A percentile compares a stretch with the other conserved stretches of the same genome.
Evolutionary conservation across 345 rosid genomes (phyloP).

Genomic region (Dipteronia sinensis): DNA sequence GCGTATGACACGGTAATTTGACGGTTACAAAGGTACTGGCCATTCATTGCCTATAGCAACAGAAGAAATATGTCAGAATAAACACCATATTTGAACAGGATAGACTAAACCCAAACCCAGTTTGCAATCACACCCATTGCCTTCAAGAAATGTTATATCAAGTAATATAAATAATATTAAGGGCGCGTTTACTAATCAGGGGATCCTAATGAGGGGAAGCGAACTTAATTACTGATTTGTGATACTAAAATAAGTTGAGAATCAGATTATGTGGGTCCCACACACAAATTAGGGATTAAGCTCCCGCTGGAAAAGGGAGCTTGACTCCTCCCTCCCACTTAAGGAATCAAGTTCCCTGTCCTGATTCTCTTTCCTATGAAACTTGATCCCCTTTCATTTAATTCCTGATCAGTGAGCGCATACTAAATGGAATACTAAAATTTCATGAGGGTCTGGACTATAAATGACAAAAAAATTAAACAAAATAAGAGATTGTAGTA

Average conservation of each 20-base stretch:
- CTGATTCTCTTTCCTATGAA: too few relatives aligned
- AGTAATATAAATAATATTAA: background rate
- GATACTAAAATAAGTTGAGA: too few relatives aligned
- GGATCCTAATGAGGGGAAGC: too few relatives aligned
- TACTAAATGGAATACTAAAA: background rate
- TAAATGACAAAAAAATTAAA: background rate
- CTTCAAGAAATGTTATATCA: background rate
- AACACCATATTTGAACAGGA: background rate
- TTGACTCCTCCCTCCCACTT: too few relatives aligned
- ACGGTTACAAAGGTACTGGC: constrained; percentile 93
- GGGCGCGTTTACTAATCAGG: background rate
- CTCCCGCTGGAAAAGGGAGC: too few relatives aligned
- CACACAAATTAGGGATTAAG: too few relatives aligned
- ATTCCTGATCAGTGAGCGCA: too few relatives aligned
- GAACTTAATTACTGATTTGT: too few relatives aligned
- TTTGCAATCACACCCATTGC: background rate
- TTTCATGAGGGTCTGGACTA: background rate
- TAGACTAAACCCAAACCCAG: background rate
- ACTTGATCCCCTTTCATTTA: too few relatives aligned
- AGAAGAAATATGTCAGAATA: constrained; percentile 18
- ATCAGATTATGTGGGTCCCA: too few relatives aligned
- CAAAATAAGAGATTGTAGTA: background rate
- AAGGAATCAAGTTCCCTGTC: too few relatives aligned
- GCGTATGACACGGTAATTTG: constrained; percentile 98
- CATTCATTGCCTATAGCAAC: constrained; percentile 84